A percentile compares a stretch with the other conserved stretches of the same genome.
phyloP scores from a whole-genome alignment of 352 stramenopile genomes.

The Phytophthora fragariaefolia region DNA sequence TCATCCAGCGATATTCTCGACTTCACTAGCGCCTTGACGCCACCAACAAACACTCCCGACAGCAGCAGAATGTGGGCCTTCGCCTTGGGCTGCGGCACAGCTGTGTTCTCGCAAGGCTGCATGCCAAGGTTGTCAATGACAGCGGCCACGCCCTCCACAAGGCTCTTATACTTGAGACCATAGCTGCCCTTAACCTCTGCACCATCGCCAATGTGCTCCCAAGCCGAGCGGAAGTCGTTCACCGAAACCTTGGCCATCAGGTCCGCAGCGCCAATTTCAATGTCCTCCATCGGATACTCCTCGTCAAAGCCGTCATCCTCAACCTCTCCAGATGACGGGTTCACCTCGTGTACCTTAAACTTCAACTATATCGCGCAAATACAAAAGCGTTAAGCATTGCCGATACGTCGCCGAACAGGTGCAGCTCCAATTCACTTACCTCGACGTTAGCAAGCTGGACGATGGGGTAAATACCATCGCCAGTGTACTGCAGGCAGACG shows the following conservation, averaged over 20 bases:
- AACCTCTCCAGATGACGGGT: slow-evolving; percentile 93
- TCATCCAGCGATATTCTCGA: slow-evolving; percentile 95
- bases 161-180: slow-evolving; percentile 96
- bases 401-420: slow-evolving; percentile 1
- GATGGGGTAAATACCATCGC: slow-evolving; percentile 78
- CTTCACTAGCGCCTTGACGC: slow-evolving; percentile 95
- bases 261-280: slow-evolving; percentile 95
- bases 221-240: slow-evolving; percentile 96
- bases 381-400: slow-evolving; percentile 13
- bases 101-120: slow-evolving; percentile 97
- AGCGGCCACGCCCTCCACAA: slow-evolving; percentile 95
- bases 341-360: slow-evolving; percentile 96
- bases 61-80: slow-evolving; percentile 97
- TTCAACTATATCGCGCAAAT: slow-evolving; percentile 71
- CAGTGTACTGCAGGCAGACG: slow-evolving; percentile 90
- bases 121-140: slow-evolving; percentile 98
- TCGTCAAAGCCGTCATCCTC: slow-evolving; percentile 95
- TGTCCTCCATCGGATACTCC: slow-evolving; percentile 98
- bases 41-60: slow-evolving; percentile 96
- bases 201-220: slow-evolving; percentile 94
- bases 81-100: slow-evolving; percentile 81
- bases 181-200: slow-evolving; percentile 98
- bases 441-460: slow-evolving; percentile 93
- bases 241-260: slow-evolving; percentile 98
- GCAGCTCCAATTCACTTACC: slow-evolving; percentile 39